Evolutionary conservation across 805 yeast species (phyloP), one percentile per base, ranked within the genome.

Genomic region (Isabelozyma rhagii): DNA sequence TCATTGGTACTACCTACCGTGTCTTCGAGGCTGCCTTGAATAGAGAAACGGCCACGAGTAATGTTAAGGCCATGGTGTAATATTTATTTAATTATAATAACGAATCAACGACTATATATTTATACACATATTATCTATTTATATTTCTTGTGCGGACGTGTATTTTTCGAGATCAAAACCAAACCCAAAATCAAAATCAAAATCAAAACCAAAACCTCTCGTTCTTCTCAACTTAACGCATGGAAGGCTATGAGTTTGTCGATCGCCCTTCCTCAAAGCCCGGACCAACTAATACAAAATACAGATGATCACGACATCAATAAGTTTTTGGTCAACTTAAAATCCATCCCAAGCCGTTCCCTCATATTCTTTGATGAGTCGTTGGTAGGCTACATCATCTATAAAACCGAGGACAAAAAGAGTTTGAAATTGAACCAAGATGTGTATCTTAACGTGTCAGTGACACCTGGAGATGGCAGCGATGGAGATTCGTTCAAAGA

Each of bases 281-380:
- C 41, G 10, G 49, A 48, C 10, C 14, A 29, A 10, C 21, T 48
- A 11, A 8, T 17, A n/a, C 38, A 36, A 10, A n/a, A 43, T 9
- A 11, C 14, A 9, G 11, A 43, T 18, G 56, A 50, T 25, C 31
- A 42, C 13, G 54, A 56, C 28, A 45, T 50, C 43, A 46, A 27
- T 38, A 43, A 27, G 38, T 39, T 45, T 15, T 31, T 40, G 14
- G n/a, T 45, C 14, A 41, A 11, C 39, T 42, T 43, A 13, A 38
- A 31, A 36, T 18, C 49, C 18, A 41, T 18, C 39, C 39, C 15
- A 5, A 34, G 36, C 43, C 51, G 67, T 41, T 40, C 38, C n/a
- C 49, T 66, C 17, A 56, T 64, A 17, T 71, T 68, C 47, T 67
- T 62, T 50, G 73, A 69, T 46, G 75, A 71, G 47, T 43, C 53